Percentiles rank a stretch among this genome's conserved stretches.
These are phyloP conservation scores for Terana coerulea DNA, from an alignment of 768 basidiomycete genomes.

Conservation along the genomic window DNA sequence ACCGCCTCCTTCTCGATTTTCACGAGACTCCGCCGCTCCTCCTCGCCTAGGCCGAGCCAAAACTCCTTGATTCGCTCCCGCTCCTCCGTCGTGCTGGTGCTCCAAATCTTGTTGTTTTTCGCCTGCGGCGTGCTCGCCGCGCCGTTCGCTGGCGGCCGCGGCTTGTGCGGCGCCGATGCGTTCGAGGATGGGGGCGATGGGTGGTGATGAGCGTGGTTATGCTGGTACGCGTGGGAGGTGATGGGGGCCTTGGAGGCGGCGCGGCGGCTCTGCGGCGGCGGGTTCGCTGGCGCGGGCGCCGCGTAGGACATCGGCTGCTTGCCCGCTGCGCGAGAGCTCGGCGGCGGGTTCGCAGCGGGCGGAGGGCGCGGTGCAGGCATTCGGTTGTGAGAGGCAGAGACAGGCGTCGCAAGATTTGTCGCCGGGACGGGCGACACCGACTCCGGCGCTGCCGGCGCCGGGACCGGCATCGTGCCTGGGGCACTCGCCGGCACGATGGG, in stretches of 20 bases:
- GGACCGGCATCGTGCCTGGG: not conserved
- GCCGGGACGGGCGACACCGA: constrained; percentile 21
- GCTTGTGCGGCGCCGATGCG: constrained; percentile 34
- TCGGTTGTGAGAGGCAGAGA: constrained; percentile 35
- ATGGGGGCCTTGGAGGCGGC: constrained; percentile 54
- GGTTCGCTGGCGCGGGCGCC: constrained; percentile 31
- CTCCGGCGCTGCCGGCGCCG: constrained; percentile 8
- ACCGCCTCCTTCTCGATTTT: constrained; percentile 99
- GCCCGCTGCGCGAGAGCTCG: constrained; percentile 81
- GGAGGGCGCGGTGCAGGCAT: constrained; percentile 41
- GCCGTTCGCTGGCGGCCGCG: constrained; percentile 31
- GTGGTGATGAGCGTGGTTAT: constrained; percentile 52
- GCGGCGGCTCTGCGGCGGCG: constrained; percentile 32
- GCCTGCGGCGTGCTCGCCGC: constrained; percentile 30
- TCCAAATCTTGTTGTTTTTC: constrained; percentile 87
- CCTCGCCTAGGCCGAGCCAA: constrained; percentile 91
- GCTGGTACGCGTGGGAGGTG: constrained; percentile 44
- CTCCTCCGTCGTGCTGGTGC: constrained; percentile 87
- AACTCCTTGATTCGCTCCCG: constrained; percentile 97
- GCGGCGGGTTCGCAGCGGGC: constrained; percentile 48
- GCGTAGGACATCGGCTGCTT: constrained; percentile 90
- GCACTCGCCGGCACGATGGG: not conserved
- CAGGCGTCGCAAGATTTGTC: constrained; percentile 34
- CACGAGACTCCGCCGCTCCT: constrained; percentile 87
- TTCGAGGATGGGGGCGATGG: constrained; percentile 47